Evolutionary conservation across 2,329 filamentous ascomycete species (phyloP).

Genomic region (Grosmannia clavigera): DNA sequence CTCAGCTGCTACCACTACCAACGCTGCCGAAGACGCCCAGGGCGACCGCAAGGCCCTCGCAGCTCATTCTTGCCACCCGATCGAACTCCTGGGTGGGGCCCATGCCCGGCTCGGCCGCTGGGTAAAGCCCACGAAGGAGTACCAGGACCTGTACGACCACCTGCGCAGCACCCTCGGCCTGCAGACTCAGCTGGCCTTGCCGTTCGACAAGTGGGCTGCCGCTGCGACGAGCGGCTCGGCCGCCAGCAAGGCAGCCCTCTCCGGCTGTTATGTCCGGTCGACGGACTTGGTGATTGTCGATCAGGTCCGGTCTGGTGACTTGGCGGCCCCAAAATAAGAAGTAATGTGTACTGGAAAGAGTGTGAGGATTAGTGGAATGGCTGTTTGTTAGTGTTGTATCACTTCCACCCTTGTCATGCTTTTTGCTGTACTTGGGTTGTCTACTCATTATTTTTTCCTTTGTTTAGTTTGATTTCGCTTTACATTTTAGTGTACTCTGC

Average conservation of each 20-base stretch:
- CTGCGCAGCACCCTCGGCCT: constrained; percentile 8
- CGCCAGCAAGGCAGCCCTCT: neutral
- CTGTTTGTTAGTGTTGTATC: too few relatives aligned
- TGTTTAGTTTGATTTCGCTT: too few relatives aligned
- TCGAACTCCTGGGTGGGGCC: constrained; percentile 12
- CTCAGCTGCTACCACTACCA: neutral
- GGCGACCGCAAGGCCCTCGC: constrained; percentile 10
- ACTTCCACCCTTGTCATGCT: too few relatives aligned
- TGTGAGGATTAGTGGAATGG: too few relatives aligned
- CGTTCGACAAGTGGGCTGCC: constrained; percentile 13
- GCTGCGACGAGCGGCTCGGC: neutral
- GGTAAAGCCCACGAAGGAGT: constrained; percentile 15
- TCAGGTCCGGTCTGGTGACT: too few relatives aligned
- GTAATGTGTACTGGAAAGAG: too few relatives aligned
- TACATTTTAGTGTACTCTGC: too few relatives aligned
- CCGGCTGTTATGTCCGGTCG: neutral
- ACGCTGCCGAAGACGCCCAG: constrained; percentile 3
- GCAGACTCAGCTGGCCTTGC: constrained; percentile 5
- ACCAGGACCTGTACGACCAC: constrained; percentile 12
- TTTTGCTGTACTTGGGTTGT: too few relatives aligned
- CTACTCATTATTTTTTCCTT: too few relatives aligned
- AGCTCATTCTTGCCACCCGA: constrained; percentile 11
- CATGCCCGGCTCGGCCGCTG: constrained; percentile 12
- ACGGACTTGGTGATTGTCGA: neutral
- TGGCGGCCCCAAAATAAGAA: too few relatives aligned